phyloP scores from a whole-genome alignment of 2,329 filamentous ascomycete genomes.

The Aspergillus fructus region DNA sequence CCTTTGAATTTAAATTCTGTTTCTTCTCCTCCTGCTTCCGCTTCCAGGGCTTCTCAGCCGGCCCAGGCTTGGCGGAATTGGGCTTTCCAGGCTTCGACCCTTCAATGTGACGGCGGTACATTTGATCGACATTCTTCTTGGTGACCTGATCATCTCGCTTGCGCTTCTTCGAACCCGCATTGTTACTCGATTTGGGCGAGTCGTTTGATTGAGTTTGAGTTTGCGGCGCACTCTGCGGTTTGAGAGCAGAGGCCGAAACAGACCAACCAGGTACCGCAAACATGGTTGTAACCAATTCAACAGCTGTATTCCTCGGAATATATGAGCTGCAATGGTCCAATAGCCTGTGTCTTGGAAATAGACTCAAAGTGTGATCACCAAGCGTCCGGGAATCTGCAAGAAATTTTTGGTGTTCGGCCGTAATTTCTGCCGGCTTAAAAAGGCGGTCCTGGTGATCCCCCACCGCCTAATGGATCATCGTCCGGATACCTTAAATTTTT shows the following conservation, averaged over 20 bases:
- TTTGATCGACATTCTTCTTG: constrained; percentile 68
- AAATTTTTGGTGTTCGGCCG: constrained; percentile 1
- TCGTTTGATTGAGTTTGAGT: constrained; percentile 56
- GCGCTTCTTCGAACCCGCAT: constrained; percentile 51
- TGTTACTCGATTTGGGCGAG: constrained; percentile 16
- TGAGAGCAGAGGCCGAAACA: constrained; percentile 69
- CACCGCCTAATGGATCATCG: neutral
- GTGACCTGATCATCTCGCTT: constrained; percentile 57
- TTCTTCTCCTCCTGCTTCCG: constrained; percentile 30
- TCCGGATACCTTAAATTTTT: neutral
- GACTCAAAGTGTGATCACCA: neutral
- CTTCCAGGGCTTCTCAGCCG: constrained; percentile 22
- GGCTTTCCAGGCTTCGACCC: constrained; percentile 48
- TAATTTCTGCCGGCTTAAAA: neutral
- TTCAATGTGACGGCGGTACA: constrained; percentile 80
- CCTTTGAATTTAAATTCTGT: constrained; percentile 19
- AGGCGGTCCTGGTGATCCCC: neutral
- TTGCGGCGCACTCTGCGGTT: constrained; percentile 63
- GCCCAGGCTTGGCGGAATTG: neutral
- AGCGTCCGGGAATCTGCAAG: neutral
- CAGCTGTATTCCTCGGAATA: too few relatives aligned
- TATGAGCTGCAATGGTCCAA: neutral
- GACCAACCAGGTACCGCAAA: constrained; percentile 95
- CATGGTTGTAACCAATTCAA: constrained; percentile 49
- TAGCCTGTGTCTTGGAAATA: neutral